Conservation (phyloP, 2,329 filamentous ascomycete species). For the Fusarium albidum region DNA sequence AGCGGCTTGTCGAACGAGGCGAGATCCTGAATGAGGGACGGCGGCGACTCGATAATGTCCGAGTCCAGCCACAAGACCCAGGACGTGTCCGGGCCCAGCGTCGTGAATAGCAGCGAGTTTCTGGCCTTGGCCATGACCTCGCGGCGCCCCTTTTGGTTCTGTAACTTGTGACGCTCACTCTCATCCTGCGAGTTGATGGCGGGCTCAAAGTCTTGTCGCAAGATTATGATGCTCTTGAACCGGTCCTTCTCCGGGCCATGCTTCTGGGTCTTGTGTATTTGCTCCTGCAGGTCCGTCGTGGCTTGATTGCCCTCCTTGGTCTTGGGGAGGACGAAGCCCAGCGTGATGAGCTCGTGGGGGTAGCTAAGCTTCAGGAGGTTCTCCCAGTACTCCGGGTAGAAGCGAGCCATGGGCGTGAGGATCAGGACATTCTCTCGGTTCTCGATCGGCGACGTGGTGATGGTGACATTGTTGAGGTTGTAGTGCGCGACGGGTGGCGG, state of each 20-base stretch:
- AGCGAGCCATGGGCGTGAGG: slow-evolving; percentile 89
- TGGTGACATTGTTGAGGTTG: slow-evolving; percentile 94
- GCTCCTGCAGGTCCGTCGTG: slow-evolving; percentile 81
- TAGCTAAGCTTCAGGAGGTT: slow-evolving; percentile 86
- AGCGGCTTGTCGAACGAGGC: slow-evolving; percentile 88
- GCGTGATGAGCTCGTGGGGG: slow-evolving; percentile 91
- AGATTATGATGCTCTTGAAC: slow-evolving; percentile 92
- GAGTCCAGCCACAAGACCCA: slow-evolving; percentile 98
- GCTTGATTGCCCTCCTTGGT: slow-evolving; percentile 91
- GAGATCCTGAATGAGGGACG: slow-evolving; percentile 88
- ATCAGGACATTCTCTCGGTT: slow-evolving; percentile 90
- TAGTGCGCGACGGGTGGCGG: slow-evolving; percentile 92
- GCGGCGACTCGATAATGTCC: slow-evolving; percentile 89
- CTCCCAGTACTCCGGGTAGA: slow-evolving; percentile 96
- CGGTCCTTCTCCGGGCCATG: slow-evolving; percentile 77
- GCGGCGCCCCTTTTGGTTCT: slow-evolving; percentile 85
- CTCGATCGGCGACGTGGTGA: slow-evolving; percentile 75
- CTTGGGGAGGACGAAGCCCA: slow-evolving; percentile 96
- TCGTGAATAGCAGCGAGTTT: slow-evolving; percentile 95
- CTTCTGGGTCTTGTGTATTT: slow-evolving; percentile 85
- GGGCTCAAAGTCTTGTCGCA: slow-evolving; percentile 92
- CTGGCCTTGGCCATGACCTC: slow-evolving; percentile 92
- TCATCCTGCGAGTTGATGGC: slow-evolving; percentile 84
- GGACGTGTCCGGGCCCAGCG: slow-evolving; percentile 85
- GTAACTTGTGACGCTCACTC: slow-evolving; percentile 87